Percentiles rank a stretch among this genome's conserved stretches.
Evolutionary conservation across 257 asterid species (phyloP).

Genomic region (Fraxinus americana): DNA sequence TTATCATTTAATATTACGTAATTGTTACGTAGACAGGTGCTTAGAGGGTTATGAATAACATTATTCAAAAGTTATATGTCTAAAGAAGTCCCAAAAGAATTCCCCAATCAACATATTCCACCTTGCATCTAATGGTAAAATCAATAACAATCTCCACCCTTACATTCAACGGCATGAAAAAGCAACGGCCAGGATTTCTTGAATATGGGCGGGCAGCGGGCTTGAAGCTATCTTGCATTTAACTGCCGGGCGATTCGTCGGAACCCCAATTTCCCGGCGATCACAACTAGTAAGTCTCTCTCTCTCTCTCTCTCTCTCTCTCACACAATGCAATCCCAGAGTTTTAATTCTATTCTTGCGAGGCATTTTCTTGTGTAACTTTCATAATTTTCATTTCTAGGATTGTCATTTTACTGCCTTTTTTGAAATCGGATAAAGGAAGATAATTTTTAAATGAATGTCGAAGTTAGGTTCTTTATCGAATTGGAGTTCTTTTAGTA

Average conservation of each 20-base stretch:
- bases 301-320: conserved; percentile 11
- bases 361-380: not conserved
- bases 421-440: conserved; percentile 15
- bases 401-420: conserved; percentile 27
- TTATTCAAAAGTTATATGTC: no score
- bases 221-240: conserved; percentile 27
- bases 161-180: conserved; percentile 32
- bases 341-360: not conserved
- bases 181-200: conserved; percentile 31
- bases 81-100: no score
- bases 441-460: conserved; percentile 20
- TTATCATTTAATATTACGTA: no score
- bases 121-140: not conserved
- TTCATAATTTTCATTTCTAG: conserved; percentile 17
- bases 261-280: conserved; percentile 30
- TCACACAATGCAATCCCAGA: conserved; percentile 4
- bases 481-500: not conserved
- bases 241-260: conserved; percentile 29
- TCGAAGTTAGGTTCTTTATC: conserved; percentile 26
- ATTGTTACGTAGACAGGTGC: no score
- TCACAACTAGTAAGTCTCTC: conserved; percentile 34
- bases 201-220: conserved; percentile 21
- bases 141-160: conserved; percentile 22
- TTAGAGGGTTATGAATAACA: no score
- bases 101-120: not conserved